These are phyloP conservation scores for Acorus calamus DNA, from an alignment of 106 monocot species.

Conservation along the genomic window DNA sequence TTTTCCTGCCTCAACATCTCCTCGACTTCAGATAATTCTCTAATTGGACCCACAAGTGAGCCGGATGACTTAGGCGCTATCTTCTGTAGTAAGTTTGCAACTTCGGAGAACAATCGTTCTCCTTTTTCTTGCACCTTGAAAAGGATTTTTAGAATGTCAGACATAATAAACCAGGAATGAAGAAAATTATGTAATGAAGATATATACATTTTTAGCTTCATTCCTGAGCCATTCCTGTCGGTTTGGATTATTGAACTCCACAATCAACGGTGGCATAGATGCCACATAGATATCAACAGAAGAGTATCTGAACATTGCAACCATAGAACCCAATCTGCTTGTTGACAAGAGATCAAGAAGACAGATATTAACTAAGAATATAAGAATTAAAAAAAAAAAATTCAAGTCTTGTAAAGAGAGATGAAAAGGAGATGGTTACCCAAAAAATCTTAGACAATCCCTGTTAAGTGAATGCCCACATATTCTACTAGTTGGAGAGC, in stretches of 20 bases:
- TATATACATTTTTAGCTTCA: conserved; percentile 60
- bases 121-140: conserved; percentile 41
- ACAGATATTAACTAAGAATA: not conserved
- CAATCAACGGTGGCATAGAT: conserved; percentile 50
- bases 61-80: conserved; percentile 25
- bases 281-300: conserved; percentile 67
- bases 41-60: conserved; percentile 17
- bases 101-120: conserved; percentile 42
- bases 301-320: conserved; percentile 87
- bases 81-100: conserved; percentile 28
- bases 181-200: not conserved
- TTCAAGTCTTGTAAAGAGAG: no score
- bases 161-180: not conserved
- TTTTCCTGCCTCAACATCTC: conserved; percentile 61
- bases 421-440: conserved; percentile 23
- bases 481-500: conserved; percentile 50
- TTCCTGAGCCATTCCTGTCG: conserved; percentile 53
- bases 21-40: conserved; percentile 38
- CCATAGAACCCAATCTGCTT: conserved; percentile 67
- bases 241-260: conserved; percentile 52
- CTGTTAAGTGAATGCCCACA: conserved; percentile 83
- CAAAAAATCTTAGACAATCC: conserved; percentile 91
- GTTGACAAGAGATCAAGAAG: not conserved
- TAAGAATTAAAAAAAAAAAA: no score
- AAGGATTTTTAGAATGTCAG: conserved; percentile 5